Percentiles rank a stretch among this genome's conserved stretches.
Evolutionary conservation across 805 yeast species (phyloP).

Genomic region (Blastobotrys muscicola): DNA sequence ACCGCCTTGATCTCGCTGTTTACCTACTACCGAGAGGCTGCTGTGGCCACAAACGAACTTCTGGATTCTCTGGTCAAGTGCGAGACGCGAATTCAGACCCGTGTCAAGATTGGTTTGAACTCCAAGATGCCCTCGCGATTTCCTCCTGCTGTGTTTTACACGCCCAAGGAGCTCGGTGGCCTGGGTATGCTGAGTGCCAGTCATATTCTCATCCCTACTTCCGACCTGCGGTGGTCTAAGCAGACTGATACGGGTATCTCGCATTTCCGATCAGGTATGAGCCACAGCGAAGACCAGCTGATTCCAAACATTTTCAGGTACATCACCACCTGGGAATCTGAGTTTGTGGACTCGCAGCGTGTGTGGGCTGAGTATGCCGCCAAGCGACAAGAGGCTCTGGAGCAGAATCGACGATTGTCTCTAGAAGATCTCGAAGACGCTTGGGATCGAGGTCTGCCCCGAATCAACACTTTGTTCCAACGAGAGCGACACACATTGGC

Average conservation of each 20-base stretch:
- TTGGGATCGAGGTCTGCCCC: conserved; percentile 96
- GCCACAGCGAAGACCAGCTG: conserved; percentile 57
- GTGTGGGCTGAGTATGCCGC: conserved; percentile 98
- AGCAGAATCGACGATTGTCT: conserved; percentile 75
- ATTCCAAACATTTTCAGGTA: conserved; percentile 93
- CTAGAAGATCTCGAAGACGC: conserved; percentile 89
- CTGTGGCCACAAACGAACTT: conserved; percentile 66
- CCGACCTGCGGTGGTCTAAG: conserved; percentile 82
- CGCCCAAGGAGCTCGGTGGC: conserved; percentile 97
- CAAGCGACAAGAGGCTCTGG: conserved; percentile 77
- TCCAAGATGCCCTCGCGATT: conserved; percentile 98
- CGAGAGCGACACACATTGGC: conserved; percentile 92
- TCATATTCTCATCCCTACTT: conserved; percentile 87
- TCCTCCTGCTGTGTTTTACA: conserved; percentile 97
- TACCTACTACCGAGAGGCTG: conserved; percentile 89
- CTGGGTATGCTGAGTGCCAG: conserved; percentile 97
- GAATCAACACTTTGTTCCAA: conserved; percentile 90
- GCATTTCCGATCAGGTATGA: conserved; percentile 91
- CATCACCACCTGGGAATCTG: conserved; percentile 94
- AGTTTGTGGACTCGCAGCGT: conserved; percentile 83
- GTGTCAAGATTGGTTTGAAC: conserved; percentile 89
- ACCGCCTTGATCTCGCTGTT: conserved; percentile 79
- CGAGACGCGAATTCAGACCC: conserved; percentile 87
- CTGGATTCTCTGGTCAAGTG: conserved; percentile 78
- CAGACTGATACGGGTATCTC: conserved; percentile 94